Base-by-base conservation (phyloP, 2,329 filamentous ascomycete genomes). In the Stachybotrys chartarum region DNA sequence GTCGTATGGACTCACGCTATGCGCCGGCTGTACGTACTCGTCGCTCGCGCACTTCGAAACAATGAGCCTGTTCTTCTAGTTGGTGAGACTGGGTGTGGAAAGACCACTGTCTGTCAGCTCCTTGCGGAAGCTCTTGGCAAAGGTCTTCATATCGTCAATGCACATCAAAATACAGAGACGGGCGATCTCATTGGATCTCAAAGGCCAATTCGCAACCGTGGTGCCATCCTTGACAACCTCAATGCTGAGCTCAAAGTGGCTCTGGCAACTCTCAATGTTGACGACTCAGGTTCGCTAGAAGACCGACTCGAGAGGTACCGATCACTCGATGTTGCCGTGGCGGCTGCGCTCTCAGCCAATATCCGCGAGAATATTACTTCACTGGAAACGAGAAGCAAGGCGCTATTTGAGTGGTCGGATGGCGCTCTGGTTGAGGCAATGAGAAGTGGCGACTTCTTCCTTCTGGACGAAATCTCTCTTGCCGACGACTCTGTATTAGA, bases 401-500 rank as follows among this genome's bases (percentile, higher is more conserved):
- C 92, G 4, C 76, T 99, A 1, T 99, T 99, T 55, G 92, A 97
- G 72, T 99, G 94, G 94, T 87, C 85, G 1, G 94, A 99, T 66
- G 94, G 94, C 55, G 95, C 89, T 66, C 80, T 99, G 1, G 91
- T 99, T 1, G 86, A 94, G 61, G 90, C 95, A 1, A 97, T 99
- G 93, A 90, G 88, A 68, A 80, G 83, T 24, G 94, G 92, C 0
- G 83, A 91, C 61, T 91, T 91, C 66, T 99, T 99, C 72, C 79
- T 99, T 24, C 84, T 99, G 0, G 94, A 99, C 63, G 95, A 99
- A 68, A 97, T 99, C 39, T 99, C 95, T 7, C 81, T 99, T 7
- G 94, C 94, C 0, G 95, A 99, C 66, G 94, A 99, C 68, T 97
- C 95, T 6, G 95, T 99, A 4, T 78, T 99, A 16, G 94, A 99